Percentiles rank a stretch among this genome's conserved stretches.
These are phyloP conservation scores for Pythium oligandrum DNA, from an alignment of 352 stramenopile genomes.

Conservation along the genomic window DNA sequence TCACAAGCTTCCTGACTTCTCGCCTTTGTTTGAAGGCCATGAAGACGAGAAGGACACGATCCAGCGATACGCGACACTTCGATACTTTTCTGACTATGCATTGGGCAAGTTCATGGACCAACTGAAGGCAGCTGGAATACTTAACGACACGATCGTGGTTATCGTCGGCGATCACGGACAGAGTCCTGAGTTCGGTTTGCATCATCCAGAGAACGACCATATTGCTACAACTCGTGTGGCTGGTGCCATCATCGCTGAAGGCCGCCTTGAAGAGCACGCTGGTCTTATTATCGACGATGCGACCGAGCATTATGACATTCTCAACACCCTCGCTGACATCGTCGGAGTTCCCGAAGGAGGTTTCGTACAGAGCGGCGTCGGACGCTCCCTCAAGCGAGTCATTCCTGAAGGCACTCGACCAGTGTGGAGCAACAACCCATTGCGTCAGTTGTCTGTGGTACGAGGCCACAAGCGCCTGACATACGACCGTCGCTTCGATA, in stretches of 20 bases:
- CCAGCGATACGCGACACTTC: slow-evolving; percentile 35
- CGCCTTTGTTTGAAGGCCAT: slow-evolving; percentile 11
- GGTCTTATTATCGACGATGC: slow-evolving; percentile 10
- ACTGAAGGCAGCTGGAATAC: slow-evolving; percentile 29
- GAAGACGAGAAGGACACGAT: slow-evolving; percentile 15
- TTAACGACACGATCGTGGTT: slow-evolving; percentile 54
- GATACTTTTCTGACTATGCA: slow-evolving; percentile 43
- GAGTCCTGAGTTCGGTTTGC: slow-evolving; percentile 28
- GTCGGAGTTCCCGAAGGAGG: slow-evolving; percentile 12
- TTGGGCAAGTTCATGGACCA: slow-evolving; percentile 49
- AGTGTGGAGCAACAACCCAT: slow-evolving; percentile 35
- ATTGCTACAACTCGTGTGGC: slow-evolving; percentile 22
- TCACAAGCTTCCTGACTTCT: slow-evolving; percentile 33
- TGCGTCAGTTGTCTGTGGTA: slow-evolving; percentile 28
- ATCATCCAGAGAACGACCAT: slow-evolving; percentile 15
- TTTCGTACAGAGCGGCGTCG: slow-evolving; percentile 18
- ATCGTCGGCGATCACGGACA: slow-evolving; percentile 48
- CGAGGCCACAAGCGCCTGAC: slow-evolving; percentile 23
- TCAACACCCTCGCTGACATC: slow-evolving; percentile 21
- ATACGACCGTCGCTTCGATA: slow-evolving; percentile 29
- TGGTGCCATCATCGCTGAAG: slow-evolving; percentile 14
- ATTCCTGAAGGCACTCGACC: slow-evolving; percentile 4
- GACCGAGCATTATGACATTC: slow-evolving; percentile 14
- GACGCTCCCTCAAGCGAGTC: slow-evolving; percentile 30
- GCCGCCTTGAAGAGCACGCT: slow-evolving; percentile 8